Conservation (phyloP, 192 early-diverging fungal species). For the Coemansia sp. region DNA sequence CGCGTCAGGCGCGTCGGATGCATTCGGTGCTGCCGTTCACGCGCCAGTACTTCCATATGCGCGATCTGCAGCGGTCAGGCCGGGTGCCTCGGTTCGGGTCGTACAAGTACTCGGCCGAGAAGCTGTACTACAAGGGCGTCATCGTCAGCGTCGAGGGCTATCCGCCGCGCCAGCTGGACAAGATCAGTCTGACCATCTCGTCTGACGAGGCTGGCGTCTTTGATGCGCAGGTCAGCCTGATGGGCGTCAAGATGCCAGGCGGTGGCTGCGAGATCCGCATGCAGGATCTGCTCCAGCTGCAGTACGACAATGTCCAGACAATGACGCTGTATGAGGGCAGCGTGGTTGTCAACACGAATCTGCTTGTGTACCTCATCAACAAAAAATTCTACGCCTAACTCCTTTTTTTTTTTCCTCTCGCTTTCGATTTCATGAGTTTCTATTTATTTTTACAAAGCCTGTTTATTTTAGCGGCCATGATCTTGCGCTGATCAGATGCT, state of each 20-base stretch:
- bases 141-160: conserved; percentile 82
- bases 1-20: conserved; percentile 52
- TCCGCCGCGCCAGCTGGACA: conserved; percentile 80
- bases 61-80: conserved; percentile 80
- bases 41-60: conserved; percentile 92
- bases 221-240: conserved; percentile 77
- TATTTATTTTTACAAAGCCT: not conserved
- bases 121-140: conserved; percentile 90
- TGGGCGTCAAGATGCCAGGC: conserved; percentile 66
- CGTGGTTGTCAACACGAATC: conserved; percentile 92
- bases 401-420: not conserved
- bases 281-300: conserved; percentile 90
- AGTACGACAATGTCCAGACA: conserved; percentile 89
- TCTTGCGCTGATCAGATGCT: not conserved
- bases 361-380: conserved; percentile 95
- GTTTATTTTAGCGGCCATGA: not conserved
- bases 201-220: conserved; percentile 91
- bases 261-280: conserved; percentile 79
- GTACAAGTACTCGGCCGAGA: conserved; percentile 95
- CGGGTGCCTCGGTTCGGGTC: conserved; percentile 94
- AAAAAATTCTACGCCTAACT: conserved; percentile 76
- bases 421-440: not conserved
- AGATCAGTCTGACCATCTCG: conserved; percentile 86
- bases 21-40: conserved; percentile 82
- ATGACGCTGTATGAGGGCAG: conserved; percentile 92